Evolutionary conservation across 352 stramenopile species (phyloP).

Genomic region (Globisporangium alternatum): DNA sequence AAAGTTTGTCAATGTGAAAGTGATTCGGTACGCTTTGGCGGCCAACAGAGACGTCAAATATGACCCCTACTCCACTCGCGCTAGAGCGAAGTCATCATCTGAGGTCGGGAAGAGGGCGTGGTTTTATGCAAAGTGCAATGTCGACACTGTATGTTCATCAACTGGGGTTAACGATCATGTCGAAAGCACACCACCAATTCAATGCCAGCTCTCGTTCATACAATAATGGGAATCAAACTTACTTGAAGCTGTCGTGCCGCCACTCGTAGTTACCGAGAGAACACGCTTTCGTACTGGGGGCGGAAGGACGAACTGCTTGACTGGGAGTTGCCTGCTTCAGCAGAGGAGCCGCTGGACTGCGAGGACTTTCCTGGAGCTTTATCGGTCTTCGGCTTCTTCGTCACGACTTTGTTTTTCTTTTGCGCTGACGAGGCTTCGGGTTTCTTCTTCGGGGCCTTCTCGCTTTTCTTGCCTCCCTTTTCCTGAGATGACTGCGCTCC

Average conservation of each 20-base stretch:
- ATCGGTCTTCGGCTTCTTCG: conserved; percentile 16
- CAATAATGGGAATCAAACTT: background rate
- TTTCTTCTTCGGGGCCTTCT: conserved; percentile 22
- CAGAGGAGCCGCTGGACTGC: background rate
- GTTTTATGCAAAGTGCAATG: background rate
- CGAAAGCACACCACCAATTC: background rate
- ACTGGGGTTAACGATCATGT: background rate
- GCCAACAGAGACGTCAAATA: background rate
- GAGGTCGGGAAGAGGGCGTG: background rate
- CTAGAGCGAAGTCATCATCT: background rate
- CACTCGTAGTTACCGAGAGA: conserved; percentile 34
- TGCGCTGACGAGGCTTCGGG: conserved; percentile 10
- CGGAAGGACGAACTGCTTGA: conserved; percentile 24
- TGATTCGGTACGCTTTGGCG: background rate
- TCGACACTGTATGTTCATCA: background rate
- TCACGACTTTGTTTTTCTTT: conserved; percentile 14
- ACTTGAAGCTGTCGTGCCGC: background rate
- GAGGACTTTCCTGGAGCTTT: conserved; percentile 17
- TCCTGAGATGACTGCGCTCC: conserved; percentile 18
- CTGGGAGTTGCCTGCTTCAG: background rate
- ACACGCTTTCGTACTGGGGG: conserved; percentile 68
- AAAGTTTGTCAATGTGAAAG: background rate
- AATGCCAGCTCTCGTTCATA: conserved; percentile 1
- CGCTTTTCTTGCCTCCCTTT: conserved; percentile 37
- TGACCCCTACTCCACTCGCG: background rate